Percentiles rank a stretch among this genome's conserved stretches.
phyloP scores from a whole-genome alignment of 2,329 filamentous ascomycete species.

The Fusarium oligoseptatum region DNA sequence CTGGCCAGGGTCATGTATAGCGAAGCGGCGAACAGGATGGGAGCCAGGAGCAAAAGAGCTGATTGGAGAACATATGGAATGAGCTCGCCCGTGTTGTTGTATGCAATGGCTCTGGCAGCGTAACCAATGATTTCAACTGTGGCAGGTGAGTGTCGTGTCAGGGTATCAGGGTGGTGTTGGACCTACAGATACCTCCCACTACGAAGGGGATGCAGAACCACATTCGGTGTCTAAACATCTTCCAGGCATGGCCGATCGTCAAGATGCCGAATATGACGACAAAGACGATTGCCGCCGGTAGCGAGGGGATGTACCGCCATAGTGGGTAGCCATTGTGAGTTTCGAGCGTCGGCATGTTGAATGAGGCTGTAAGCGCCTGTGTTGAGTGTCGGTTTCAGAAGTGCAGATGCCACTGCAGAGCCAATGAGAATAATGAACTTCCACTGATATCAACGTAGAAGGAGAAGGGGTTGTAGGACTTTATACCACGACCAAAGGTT shows the following conservation, averaged over 20 bases:
- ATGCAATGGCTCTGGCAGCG: neutral
- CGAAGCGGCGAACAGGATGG: conserved; percentile 60
- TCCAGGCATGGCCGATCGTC: conserved; percentile 57
- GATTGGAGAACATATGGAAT: conserved; percentile 55
- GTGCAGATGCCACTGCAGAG: neutral
- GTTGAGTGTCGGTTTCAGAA: neutral
- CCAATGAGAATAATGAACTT: neutral
- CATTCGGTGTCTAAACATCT: conserved; percentile 57
- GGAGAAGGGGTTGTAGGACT: neutral
- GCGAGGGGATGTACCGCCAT: conserved; percentile 54
- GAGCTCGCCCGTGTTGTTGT: neutral
- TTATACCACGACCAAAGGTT: neutral
- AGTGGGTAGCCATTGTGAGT: conserved; percentile 41
- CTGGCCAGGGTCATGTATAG: conserved; percentile 61
- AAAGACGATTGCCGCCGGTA: conserved; percentile 61
- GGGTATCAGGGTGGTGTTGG: too few relatives aligned
- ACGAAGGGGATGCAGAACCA: conserved; percentile 65
- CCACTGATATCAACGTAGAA: neutral
- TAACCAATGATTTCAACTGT: conserved; percentile 2
- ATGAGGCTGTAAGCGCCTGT: neutral
- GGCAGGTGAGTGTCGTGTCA: neutral
- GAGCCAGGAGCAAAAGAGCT: conserved; percentile 57
- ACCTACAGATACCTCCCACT: conserved; percentile 54
- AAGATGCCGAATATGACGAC: conserved; percentile 57
- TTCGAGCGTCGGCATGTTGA: conserved; percentile 38